phyloP scores from a whole-genome alignment of 805 yeast species.

The Alloascoidea hylecoeti region DNA sequence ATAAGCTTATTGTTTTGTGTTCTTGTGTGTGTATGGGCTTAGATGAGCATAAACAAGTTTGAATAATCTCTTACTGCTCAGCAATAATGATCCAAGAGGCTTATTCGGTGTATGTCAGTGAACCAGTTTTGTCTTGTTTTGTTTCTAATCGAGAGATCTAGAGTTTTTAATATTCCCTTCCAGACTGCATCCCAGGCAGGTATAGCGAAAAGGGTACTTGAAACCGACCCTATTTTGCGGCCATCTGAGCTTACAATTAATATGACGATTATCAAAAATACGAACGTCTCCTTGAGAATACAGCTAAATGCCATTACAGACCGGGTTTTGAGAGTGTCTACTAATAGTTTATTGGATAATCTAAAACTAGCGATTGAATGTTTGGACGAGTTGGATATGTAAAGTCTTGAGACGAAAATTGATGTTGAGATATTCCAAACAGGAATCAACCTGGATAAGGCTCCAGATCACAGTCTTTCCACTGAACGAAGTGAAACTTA shows the following conservation, averaged over 20 bases:
- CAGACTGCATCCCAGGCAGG: constrained; percentile 39
- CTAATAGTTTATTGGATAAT: constrained; percentile 66
- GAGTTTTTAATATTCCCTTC: constrained; percentile 44
- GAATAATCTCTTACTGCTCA: too few species aligned
- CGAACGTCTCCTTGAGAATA: constrained; percentile 20
- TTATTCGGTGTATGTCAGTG: too few species aligned
- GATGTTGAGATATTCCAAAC: not conserved
- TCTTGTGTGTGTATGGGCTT: too few species aligned
- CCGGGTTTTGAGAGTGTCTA: constrained; percentile 71
- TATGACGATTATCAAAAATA: not conserved
- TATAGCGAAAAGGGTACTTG: constrained; percentile 45
- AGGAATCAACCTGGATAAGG: not conserved
- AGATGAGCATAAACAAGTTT: too few species aligned
- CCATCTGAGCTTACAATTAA: not conserved
- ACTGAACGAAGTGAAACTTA: not conserved
- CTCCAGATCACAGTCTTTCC: not conserved
- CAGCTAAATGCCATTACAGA: constrained; percentile 51
- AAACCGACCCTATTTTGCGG: constrained; percentile 66
- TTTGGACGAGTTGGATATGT: constrained; percentile 49
- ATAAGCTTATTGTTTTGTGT: too few species aligned
- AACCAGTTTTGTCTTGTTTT: too few species aligned
- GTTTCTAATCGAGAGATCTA: too few species aligned
- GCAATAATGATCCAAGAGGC: too few species aligned
- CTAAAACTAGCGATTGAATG: constrained; percentile 69
- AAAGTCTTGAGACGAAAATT: constrained; percentile 1